phyloP scores from a whole-genome alignment of 2,329 filamentous ascomycete genomes.

The Colletotrichum cordylinicola region DNA sequence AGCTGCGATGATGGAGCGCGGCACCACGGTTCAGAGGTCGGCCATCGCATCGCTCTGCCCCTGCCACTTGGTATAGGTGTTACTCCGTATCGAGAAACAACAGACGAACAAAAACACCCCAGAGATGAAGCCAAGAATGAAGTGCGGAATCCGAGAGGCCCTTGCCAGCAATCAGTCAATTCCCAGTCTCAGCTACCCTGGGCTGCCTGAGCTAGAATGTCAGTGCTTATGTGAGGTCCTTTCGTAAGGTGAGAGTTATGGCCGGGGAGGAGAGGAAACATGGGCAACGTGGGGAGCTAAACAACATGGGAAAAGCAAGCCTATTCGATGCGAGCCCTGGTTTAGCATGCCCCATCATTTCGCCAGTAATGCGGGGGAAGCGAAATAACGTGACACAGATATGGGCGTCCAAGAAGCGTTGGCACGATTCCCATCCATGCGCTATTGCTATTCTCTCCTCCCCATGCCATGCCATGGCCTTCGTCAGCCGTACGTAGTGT shows the following conservation, averaged over 20 bases:
- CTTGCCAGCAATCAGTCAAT: not conserved
- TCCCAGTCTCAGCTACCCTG: not conserved
- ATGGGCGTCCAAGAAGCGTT: not conserved
- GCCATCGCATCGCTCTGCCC: not conserved
- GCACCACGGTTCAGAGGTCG: not conserved
- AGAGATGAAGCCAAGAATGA: not conserved
- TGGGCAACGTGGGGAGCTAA: not conserved
- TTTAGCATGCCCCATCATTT: not conserved
- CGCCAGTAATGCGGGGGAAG: conserved; percentile 16
- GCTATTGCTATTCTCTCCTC: not conserved
- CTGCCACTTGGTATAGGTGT: not conserved
- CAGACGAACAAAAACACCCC: not conserved
- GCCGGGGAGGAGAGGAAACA: not conserved
- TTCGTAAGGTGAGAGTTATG: not conserved
- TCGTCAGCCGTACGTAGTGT: not conserved
- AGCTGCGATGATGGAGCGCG: not conserved
- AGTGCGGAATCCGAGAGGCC: not conserved
- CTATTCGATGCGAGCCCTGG: not conserved
- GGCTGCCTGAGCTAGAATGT: not conserved
- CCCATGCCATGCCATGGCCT: not conserved
- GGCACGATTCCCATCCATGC: not conserved
- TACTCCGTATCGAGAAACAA: not conserved
- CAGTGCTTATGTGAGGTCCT: not conserved
- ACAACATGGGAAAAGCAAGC: not conserved
- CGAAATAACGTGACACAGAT: not conserved